Percentiles rank a stretch among this genome's conserved stretches.
phyloP scores from a whole-genome alignment of 441 rosid species.

The Viola pubescens region DNA sequence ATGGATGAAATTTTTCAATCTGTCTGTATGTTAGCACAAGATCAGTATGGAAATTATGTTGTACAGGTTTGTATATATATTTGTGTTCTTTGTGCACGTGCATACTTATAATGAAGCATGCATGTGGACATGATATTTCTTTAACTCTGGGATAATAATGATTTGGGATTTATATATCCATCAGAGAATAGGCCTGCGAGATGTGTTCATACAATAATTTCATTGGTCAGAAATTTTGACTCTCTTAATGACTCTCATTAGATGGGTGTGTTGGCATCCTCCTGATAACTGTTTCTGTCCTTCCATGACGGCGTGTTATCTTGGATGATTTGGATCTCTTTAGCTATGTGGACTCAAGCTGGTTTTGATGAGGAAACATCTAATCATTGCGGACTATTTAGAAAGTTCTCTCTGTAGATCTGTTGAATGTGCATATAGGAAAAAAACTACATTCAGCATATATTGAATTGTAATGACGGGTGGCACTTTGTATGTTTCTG shows the following conservation, averaged over 20 bases:
- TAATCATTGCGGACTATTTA: not conserved
- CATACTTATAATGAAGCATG: no score
- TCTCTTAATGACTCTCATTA: not conserved
- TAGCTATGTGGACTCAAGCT: not conserved
- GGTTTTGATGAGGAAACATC: not conserved
- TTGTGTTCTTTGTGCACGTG: no score
- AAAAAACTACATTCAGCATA: not conserved
- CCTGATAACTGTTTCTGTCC: not conserved
- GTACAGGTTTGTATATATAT: slow-evolving; percentile 42
- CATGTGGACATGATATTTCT: no score
- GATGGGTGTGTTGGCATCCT: not conserved
- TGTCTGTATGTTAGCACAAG: slow-evolving; percentile 73
- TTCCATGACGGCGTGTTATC: not conserved
- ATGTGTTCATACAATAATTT: not conserved
- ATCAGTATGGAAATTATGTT: slow-evolving; percentile 80
- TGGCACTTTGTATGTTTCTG: no score
- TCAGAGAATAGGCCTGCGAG: no score
- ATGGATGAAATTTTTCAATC: slow-evolving; percentile 59
- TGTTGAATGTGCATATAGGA: slow-evolving; percentile 3
- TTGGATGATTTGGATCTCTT: not conserved
- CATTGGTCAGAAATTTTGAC: not conserved
- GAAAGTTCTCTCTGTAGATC: not conserved
- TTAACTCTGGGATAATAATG: no score
- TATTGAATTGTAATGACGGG: no score
- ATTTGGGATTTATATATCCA: no score